These are phyloP conservation scores for Oryza glaberrima DNA, from an alignment of 176 grass and related monocot species.

Conservation along the genomic window DNA sequence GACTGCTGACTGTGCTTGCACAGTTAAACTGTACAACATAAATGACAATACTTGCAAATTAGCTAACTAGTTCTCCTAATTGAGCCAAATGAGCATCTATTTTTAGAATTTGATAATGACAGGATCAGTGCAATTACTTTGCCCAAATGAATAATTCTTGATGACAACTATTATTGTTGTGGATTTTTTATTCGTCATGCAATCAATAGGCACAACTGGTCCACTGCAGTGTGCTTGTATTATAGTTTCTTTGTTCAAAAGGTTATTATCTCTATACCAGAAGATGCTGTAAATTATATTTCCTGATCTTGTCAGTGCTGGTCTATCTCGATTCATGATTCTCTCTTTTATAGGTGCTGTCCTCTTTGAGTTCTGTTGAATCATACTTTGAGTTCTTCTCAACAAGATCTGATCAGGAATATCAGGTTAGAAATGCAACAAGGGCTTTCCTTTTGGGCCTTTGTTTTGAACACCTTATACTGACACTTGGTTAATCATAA, in stretches of 20 bases:
- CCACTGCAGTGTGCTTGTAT: conserved; percentile 34
- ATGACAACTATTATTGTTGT: conserved; percentile 11
- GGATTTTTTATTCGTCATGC: conserved; percentile 25
- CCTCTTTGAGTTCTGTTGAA: conserved; percentile 78
- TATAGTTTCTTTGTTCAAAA: conserved; percentile 11
- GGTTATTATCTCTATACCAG: conserved; percentile 17
- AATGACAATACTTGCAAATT: conserved; percentile 16
- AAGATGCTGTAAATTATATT: conserved; percentile 29
- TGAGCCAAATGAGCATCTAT: neutral
- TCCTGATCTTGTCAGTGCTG: conserved; percentile 20
- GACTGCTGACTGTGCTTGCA: conserved; percentile 23
- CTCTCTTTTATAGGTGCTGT: conserved; percentile 64
- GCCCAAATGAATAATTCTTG: neutral
- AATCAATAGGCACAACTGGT: conserved; percentile 24
- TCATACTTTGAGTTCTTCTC: conserved; percentile 92
- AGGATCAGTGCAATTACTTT: conserved; percentile 19
- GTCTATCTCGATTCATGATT: conserved; percentile 35
- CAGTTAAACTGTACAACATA: conserved; percentile 10
- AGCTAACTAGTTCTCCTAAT: neutral
- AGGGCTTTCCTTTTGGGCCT: conserved; percentile 27
- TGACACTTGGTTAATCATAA: conserved; percentile 47
- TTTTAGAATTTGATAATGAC: conserved; percentile 16
- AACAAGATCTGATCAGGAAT: conserved; percentile 65
- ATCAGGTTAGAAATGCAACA: conserved; percentile 57
- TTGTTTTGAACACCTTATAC: conserved; percentile 39